Evolutionary conservation across 306 rosid genomes (phyloP), one percentile per base, ranked within the genome.

Genomic region (Ochetophila trinervis): DNA sequence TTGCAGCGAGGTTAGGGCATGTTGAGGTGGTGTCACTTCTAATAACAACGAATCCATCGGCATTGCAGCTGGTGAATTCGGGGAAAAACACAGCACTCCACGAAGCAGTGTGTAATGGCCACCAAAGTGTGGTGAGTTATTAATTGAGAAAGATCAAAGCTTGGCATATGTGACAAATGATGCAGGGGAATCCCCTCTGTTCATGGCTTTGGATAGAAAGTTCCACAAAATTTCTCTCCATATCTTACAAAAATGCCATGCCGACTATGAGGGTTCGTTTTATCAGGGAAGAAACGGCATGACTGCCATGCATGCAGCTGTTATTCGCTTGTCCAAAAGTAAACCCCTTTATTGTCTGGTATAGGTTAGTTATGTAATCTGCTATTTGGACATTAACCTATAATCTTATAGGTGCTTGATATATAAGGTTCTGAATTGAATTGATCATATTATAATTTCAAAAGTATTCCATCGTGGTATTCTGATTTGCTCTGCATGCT

Each of bases 71-170:
- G 51, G 4, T 32, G 22, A 64, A 64, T 50, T 10, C 0, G 16
- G 30, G 22, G 7, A n/a, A 5, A 3, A 68, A 72, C 15, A 57
- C 77, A 37, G 66, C 54, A 11, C 56, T 72, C 16, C 77, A 72
- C 21, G 65, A 62, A 23, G 76, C 50, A 32, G 65, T 56, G 5
- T 7, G 16, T 8, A 3, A 2, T 4, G 40, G 40, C 7, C 37
- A 56, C 57, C 3, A 1, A 0, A 35, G 13, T 7, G 32, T 72
- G 9, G 70, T 30, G 19, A 19, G 5, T 24, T 47, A 36, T 32
- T 71, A 20, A n/a, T 62, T 17, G 24, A 42, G n/a, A 36, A 50
- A 0, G 69, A 62, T 47, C 55, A 34, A 12, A 14, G 13, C 0
- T 44, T 71, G 63, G 4, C 50, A 2, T 18, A 44, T 20, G 3